phyloP scores from a whole-genome alignment of 257 asterid genomes.

The Orobanche coerulescens region DNA sequence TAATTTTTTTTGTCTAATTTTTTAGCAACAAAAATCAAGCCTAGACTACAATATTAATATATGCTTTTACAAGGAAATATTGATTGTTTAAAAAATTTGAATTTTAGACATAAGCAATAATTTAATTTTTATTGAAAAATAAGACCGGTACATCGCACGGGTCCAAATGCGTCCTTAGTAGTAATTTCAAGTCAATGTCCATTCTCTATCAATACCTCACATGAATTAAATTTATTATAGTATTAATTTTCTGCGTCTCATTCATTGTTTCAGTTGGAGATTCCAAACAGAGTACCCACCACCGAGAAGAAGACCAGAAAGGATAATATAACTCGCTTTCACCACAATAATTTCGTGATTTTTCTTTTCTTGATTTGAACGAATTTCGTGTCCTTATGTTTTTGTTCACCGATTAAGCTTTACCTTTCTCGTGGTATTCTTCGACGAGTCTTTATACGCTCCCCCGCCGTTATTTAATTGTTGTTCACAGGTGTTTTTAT shows the following conservation, averaged over 20 bases:
- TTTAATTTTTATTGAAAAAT: too few relatives aligned
- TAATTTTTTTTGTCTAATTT: too few relatives aligned
- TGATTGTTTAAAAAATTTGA: too few relatives aligned
- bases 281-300: constrained; percentile 23
- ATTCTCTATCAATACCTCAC: constrained; percentile 13
- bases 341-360: constrained; percentile 6
- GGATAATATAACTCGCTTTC: not conserved
- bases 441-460: constrained; percentile 16
- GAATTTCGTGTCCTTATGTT: not conserved
- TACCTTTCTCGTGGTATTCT: constrained; percentile 19
- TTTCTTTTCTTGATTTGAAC: not conserved
- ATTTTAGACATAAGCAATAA: too few relatives aligned
- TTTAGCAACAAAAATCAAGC: too few relatives aligned
- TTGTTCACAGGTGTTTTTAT: constrained; percentile 20
- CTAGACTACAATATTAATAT: too few relatives aligned
- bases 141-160: too few relatives aligned
- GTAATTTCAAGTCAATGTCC: constrained; percentile 8
- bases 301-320: constrained; percentile 16
- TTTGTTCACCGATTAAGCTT: constrained; percentile 15
- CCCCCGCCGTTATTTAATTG: constrained; percentile 4
- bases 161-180: too few relatives aligned
- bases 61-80: too few relatives aligned
- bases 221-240: not conserved
- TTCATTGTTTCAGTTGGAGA: constrained; percentile 27
- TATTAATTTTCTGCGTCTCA: constrained; percentile 14